A percentile compares a stretch with the other conserved stretches of the same genome.
Conservation (phyloP, 371 early-diverging fungal species). For the Actinomucor elegans region DNA sequence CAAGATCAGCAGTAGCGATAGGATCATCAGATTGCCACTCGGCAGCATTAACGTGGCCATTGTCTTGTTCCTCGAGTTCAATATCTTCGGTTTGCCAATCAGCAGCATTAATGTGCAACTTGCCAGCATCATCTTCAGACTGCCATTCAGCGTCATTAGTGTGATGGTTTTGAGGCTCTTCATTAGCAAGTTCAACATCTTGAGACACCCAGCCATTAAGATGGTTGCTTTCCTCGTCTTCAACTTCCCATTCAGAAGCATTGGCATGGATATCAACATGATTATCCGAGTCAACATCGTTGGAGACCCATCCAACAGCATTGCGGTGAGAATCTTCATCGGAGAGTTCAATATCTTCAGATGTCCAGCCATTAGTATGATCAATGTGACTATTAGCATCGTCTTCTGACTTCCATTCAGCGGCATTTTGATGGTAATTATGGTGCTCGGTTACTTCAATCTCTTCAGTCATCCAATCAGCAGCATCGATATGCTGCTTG, state of each 20-base stretch:
- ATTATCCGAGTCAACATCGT: neutral
- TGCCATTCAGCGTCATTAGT: constrained; percentile 4
- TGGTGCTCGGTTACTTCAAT: neutral
- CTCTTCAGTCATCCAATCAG: constrained; percentile 16
- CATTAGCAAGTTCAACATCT: constrained; percentile 6
- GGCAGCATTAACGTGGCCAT: neutral
- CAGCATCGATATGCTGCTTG: constrained; percentile 12
- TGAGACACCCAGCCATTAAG: constrained; percentile 11
- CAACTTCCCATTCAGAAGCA: constrained; percentile 12
- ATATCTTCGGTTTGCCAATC: constrained; percentile 15
- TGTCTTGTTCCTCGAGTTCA: constrained; percentile 1
- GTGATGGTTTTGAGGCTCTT: neutral
- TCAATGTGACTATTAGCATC: constrained; percentile 2
- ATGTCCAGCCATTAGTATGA: constrained; percentile 13
- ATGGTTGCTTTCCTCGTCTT: neutral
- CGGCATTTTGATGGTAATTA: constrained; percentile 15
- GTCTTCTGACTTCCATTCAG: neutral
- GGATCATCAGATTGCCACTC: no score
- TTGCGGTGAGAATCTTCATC: neutral
- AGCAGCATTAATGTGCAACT: constrained; percentile 1
- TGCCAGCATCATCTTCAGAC: constrained; percentile 3
- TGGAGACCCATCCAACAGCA: neutral
- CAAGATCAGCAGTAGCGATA: constrained; percentile 5
- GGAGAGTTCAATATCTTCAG: constrained; percentile 5
- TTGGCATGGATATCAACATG: constrained; percentile 8